Evolutionary conservation across 2,329 filamentous ascomycete genomes (phyloP).

Genomic region (Curvularia lunata): DNA sequence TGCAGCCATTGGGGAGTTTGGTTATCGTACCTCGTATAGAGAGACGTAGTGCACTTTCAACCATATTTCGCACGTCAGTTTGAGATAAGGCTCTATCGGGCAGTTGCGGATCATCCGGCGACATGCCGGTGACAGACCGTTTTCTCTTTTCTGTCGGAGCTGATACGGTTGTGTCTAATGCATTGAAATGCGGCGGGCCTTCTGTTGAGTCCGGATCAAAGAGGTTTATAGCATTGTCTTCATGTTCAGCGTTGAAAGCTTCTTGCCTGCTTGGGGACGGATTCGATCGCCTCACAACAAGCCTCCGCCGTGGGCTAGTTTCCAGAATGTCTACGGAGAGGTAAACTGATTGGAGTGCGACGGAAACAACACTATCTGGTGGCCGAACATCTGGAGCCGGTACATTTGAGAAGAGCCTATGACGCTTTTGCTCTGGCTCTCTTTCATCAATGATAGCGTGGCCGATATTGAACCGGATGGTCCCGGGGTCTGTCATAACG

Average conservation of each 20-base stretch:
- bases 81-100: neutral
- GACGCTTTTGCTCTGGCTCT: conserved; percentile 16
- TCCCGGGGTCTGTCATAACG: conserved; percentile 5
- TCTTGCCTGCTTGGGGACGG: conserved; percentile 1
- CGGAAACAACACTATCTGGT: conserved; percentile 33
- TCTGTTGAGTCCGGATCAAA: neutral
- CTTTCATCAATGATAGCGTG: conserved; percentile 17
- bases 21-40: conserved; percentile 41
- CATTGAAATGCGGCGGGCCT: neutral
- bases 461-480: conserved; percentile 31
- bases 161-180: neutral
- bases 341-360: conserved; percentile 38
- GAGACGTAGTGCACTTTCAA: conserved; percentile 48
- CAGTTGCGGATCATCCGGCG: neutral
- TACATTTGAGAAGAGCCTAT: conserved; percentile 33
- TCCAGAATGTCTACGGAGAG: conserved; percentile 35
- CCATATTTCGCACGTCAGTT: conserved; percentile 20
- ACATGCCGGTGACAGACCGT: conserved; percentile 1
- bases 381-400: conserved; percentile 39
- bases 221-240: neutral
- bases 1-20: conserved; percentile 32
- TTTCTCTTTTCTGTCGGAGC: conserved; percentile 12
- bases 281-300: conserved; percentile 19
- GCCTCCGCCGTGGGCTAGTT: conserved; percentile 12
- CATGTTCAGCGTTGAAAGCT: neutral